Evolutionary conservation across 805 yeast genomes (phyloP).

Genomic region (Kuraishia piskuri): DNA sequence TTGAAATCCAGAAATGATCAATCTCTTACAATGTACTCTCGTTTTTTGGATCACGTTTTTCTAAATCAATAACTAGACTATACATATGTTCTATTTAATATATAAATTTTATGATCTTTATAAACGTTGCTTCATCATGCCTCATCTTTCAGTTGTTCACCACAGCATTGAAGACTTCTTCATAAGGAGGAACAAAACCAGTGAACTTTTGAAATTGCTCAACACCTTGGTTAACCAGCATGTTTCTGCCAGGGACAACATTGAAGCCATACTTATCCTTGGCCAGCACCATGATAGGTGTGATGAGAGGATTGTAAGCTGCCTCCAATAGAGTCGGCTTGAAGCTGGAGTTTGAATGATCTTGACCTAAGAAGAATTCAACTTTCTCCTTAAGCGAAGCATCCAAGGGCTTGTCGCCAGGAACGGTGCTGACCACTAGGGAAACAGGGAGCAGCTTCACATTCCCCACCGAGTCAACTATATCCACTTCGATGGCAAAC

Average conservation of each 20-base stretch:
- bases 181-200: constrained; percentile 54
- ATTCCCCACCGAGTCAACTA: constrained; percentile 42
- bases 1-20: neutral
- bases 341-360: constrained; percentile 25
- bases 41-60: neutral
- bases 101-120: neutral
- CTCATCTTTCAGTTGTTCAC: constrained; percentile 10
- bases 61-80: too few species aligned
- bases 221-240: constrained; percentile 90
- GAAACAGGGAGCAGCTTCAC: constrained; percentile 38
- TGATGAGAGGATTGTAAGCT: constrained; percentile 83
- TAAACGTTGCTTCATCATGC: neutral
- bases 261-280: constrained; percentile 54
- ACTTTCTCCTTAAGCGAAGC: constrained; percentile 36
- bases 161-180: constrained; percentile 55
- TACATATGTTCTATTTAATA: neutral
- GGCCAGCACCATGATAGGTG: constrained; percentile 82
- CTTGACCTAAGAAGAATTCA: constrained; percentile 34
- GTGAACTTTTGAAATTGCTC: constrained; percentile 80
- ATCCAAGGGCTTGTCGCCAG: constrained; percentile 71
- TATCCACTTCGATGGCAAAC: constrained; percentile 42
- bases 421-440: constrained; percentile 71
- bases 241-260: constrained; percentile 85
- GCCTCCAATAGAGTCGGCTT: constrained; percentile 72
- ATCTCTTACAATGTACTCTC: neutral